Percentiles rank a stretch among this genome's conserved stretches.
Evolutionary conservation across 2,329 filamentous ascomycete species (phyloP).

Genomic region (Fusarium sp.): DNA sequence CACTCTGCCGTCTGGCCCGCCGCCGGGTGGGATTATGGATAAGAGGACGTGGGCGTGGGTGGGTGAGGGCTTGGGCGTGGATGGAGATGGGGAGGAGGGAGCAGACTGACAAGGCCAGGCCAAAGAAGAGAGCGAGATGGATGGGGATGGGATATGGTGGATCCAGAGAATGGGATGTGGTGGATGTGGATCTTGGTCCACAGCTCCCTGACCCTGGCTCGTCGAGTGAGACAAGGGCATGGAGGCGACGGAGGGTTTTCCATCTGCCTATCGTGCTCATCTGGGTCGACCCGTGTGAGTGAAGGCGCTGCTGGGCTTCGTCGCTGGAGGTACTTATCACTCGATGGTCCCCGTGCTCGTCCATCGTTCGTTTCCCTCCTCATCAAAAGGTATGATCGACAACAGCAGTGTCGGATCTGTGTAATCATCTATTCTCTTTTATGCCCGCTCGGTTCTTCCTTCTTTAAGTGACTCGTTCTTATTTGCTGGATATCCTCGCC

Average conservation of each 20-base stretch:
- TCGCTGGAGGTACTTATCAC: conserved; percentile 57
- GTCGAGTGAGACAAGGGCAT: conserved; percentile 61
- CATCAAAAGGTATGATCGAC: conserved; percentile 57
- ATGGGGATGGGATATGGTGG: conserved; percentile 34
- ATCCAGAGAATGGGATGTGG: conserved; percentile 38
- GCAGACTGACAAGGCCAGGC: conserved; percentile 3
- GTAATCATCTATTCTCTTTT: conserved; percentile 56
- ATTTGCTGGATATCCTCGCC: conserved; percentile 53
- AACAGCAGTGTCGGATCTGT: conserved; percentile 57
- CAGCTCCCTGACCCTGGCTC: conserved; percentile 50
- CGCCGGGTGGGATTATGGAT: conserved; percentile 24
- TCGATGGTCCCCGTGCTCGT: conserved; percentile 54
- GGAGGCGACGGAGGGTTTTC: conserved; percentile 48
- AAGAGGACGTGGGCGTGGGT: conserved; percentile 13
- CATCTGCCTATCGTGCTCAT: conserved; percentile 43
- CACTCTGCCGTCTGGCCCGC: conserved; percentile 44
- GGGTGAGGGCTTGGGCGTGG: conserved; percentile 29
- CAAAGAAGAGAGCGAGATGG: not conserved
- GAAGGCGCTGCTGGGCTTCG: conserved; percentile 48
- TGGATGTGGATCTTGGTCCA: conserved; percentile 42
- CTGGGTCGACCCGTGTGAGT: conserved; percentile 43
- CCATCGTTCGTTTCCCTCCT: conserved; percentile 47
- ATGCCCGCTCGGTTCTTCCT: conserved; percentile 60
- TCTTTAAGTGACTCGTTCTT: conserved; percentile 56
- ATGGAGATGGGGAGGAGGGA: not conserved